Evolutionary conservation across 345 rosid species (phyloP).

Genomic region (Citrus australasica): DNA sequence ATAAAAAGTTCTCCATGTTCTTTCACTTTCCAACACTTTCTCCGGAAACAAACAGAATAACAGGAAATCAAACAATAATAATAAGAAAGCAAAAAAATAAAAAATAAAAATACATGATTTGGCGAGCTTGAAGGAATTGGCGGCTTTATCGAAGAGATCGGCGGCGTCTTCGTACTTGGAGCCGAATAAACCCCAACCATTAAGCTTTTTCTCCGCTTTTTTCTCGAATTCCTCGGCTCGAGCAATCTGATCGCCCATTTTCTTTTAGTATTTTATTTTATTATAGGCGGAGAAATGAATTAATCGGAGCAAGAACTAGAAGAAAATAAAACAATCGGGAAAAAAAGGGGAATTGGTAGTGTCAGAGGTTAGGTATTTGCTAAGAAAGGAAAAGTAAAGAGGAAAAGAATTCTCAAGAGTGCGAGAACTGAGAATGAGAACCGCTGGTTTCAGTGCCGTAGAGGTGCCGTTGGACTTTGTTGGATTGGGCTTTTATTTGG

Average conservation of each 20-base stretch:
- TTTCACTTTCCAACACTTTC: background rate
- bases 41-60: constrained; percentile 1
- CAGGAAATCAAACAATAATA: background rate
- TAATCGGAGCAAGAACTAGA: background rate
- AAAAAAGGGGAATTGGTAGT: background rate
- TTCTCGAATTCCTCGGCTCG: constrained; percentile 60
- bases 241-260: constrained; percentile 59
- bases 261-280: background rate
- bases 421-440: background rate
- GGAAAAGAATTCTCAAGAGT: background rate
- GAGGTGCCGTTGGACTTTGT: background rate
- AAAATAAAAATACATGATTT: constrained; percentile 47
- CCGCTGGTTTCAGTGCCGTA: background rate
- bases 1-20: background rate
- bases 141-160: constrained; percentile 73
- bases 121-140: constrained; percentile 69
- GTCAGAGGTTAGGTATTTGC: background rate
- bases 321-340: background rate
- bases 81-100: background rate
- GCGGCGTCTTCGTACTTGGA: constrained; percentile 72
- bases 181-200: constrained; percentile 55
- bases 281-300: background rate
- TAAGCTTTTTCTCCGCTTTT: constrained; percentile 71
- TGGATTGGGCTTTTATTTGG: background rate
- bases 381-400: background rate